A percentile compares a stretch with the other conserved stretches of the same genome.
phyloP scores from a whole-genome alignment of 2,329 filamentous ascomycete genomes.

The Aspergillus flavus region DNA sequence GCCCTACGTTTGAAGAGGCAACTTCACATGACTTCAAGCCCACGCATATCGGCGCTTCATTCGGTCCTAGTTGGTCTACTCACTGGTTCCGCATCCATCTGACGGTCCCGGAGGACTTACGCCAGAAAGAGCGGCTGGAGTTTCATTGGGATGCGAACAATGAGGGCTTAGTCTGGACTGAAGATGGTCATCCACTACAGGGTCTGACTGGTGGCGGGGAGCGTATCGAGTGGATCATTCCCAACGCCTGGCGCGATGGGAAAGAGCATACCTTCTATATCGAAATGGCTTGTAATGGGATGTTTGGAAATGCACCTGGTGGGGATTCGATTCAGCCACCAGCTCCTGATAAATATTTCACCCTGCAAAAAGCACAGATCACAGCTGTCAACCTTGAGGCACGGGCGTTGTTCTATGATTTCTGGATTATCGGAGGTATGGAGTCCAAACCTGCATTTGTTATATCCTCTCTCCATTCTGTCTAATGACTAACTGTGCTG shows the following conservation, averaged over 20 bases:
- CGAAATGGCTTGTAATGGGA: conserved; percentile 97
- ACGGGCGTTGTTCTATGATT: conserved; percentile 82
- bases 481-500: not conserved
- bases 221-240: conserved; percentile 87
- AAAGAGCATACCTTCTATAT: conserved; percentile 89
- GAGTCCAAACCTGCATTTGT: not conserved
- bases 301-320: conserved; percentile 90
- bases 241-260: conserved; percentile 77
- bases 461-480: not conserved
- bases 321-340: conserved; percentile 89
- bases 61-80: conserved; percentile 95
- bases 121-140: conserved; percentile 79
- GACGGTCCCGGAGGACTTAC: conserved; percentile 72
- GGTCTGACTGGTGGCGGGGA: conserved; percentile 90
- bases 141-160: conserved; percentile 95
- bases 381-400: conserved; percentile 86
- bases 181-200: conserved; percentile 86
- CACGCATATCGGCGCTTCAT: conserved; percentile 74
- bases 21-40: conserved; percentile 73
- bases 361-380: conserved; percentile 76
- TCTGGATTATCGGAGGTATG: conserved; percentile 79
- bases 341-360: conserved; percentile 78
- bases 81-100: conserved; percentile 93
- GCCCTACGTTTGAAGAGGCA: conserved; percentile 86
- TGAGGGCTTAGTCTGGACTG: conserved; percentile 91